Conservation (phyloP, 176 grass and related monocot genomes). For the Oryza rufipogon region DNA sequence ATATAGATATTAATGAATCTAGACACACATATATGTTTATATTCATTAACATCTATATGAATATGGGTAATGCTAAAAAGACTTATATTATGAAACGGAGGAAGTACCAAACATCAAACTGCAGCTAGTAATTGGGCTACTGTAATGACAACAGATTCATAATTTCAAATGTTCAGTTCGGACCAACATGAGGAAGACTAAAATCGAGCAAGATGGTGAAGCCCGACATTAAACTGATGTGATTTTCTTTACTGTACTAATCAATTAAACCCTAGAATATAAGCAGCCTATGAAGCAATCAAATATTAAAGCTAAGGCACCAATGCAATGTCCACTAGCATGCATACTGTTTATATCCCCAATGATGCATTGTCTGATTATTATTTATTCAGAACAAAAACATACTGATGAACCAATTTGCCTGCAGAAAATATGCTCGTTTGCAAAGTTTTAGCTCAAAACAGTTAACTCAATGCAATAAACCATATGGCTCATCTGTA, state of each 20-base stretch:
- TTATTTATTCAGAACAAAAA: background rate
- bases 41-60: too few relatives aligned
- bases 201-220: background rate
- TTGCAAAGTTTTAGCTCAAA: background rate
- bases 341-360: background rate
- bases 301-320: background rate
- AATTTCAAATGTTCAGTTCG: background rate
- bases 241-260: background rate
- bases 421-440: background rate
- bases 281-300: background rate
- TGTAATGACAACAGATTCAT: background rate
- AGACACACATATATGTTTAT: too few relatives aligned
- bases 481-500: background rate
- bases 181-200: background rate
- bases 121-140: background rate
- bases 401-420: background rate
- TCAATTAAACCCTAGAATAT: background rate
- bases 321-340: background rate
- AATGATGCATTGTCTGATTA: background rate
- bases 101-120: background rate
- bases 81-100: too few relatives aligned
- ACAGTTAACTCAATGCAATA: background rate
- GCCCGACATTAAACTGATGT: background rate
- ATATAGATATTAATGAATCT: too few relatives aligned
- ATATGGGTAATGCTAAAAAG: too few relatives aligned